Base-by-base conservation (phyloP, 805 yeast genomes). In the Grigorovia humatica region DNA sequence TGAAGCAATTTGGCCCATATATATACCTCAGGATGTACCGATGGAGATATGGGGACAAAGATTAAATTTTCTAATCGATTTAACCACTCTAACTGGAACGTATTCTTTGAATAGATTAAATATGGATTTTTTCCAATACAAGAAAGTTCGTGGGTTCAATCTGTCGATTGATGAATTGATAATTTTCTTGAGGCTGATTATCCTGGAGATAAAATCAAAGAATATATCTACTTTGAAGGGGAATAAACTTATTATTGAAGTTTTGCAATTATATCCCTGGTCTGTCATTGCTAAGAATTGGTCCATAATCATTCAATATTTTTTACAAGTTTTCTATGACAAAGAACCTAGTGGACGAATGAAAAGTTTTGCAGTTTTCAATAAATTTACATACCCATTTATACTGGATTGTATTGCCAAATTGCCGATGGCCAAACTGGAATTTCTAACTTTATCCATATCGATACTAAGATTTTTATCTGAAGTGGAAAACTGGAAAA, bases 1-100 rank as follows among this genome's bases (percentile, higher is more conserved):
- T 49, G 58, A 64, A 19, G 30, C 38, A 3, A 48, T 50, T 20
- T 64, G 68, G 68, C 66, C 67, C 5, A 44, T 58, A 9, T 46
- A 41, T 2, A 29, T 60, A 17, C 53, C 59, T 4, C 11, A 4
- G 8, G 47, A 17, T 9, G 53, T 53, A 7, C 47, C 55, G 2
- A 44, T 51, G 4, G 43, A 48, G 44, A 58, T 52, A 43, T 65
- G 69, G 69, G 40, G 52, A 5, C 23, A 52, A 6, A 53, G 66
- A 41, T 49, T 57, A 20, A 50, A 51, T 8, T 63, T 62, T 44
- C 49, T 57, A 9, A 50, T 51, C 35, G 35, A 56, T 35, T 23
- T 65, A 35, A 59, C 58, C 47, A 41, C 51, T 7, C 54, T 55
- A 23, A 23, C 27, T n/a, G 47, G 51, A 29, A 55, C 55, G 6